Base-by-base conservation (phyloP, 768 basidiomycete genomes). In the Suillus discolor region DNA sequence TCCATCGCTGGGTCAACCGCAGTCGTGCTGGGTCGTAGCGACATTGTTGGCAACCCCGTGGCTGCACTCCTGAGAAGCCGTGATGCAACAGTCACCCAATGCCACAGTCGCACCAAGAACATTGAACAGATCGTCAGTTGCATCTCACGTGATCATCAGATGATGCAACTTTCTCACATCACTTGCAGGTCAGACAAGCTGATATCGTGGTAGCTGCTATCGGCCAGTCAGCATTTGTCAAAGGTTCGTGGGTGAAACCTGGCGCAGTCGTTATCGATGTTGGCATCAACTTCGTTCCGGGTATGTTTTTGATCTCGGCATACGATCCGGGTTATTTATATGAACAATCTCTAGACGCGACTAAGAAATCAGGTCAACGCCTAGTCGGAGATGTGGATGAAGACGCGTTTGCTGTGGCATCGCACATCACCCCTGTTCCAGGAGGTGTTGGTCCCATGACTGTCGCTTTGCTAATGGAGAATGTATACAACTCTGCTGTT, bases 391-490 rank as follows among this genome's bases (percentile, higher is more conserved):
- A 99, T 78, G 96, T 99, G 60, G 89, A 97, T 73, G 82, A 83
- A 9, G 83, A 90, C 7, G 96, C 94, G n/a, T 79, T 85, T 31
- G 73, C 81, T 54, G 87, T 91, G 65, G 97, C 97, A 2, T 92
- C 93, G 2, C 81, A 91, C 78, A 97, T 99, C 72, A 99, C 97
- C 0, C 97, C 97, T 25, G 97, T 99, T 31, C 97, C 97, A 0
- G 97, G 97, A 77, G 97, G 97, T 65, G 97, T 99, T 62, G 97
- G 97, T 15, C 97, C 97, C n/a, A 97, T 99, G 96, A 99, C 97
- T 16, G 97, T 99, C 65, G 97, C 97, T 25, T 85, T 98, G 82
- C 88, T 99, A 68, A 98, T 99, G 96, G 86, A 89, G 73, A 99
- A 99, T 79, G 97, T 96, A 2, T 80, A 94, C 69, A 81, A 84